These are phyloP conservation scores for Sistotremastrum suecicum DNA, from an alignment of 768 basidiomycete genomes.

Conservation along the genomic window DNA sequence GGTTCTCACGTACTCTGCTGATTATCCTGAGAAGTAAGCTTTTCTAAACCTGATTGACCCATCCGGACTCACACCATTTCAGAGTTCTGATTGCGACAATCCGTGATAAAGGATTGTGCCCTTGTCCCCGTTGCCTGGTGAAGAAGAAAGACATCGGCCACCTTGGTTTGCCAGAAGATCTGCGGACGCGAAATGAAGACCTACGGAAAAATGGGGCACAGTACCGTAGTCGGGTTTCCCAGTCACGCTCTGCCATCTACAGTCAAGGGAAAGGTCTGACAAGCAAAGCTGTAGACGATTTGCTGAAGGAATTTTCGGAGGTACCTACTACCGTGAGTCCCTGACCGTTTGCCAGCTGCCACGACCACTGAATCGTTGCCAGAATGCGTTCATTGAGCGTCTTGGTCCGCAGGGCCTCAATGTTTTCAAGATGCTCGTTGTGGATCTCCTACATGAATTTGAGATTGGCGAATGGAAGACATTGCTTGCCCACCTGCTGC, in stretches of 20 bases:
- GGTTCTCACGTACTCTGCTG: constrained; percentile 23
- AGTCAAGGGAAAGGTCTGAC: constrained; percentile 9
- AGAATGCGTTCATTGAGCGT: constrained; percentile 21
- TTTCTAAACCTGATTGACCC: constrained; percentile 16
- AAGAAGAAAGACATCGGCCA: constrained; percentile 1
- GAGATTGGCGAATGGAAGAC: constrained; percentile 27
- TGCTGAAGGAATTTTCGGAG: constrained; percentile 13
- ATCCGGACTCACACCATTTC: neutral
- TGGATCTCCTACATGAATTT: constrained; percentile 25
- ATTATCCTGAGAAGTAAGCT: constrained; percentile 28
- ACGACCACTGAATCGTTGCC: neutral
- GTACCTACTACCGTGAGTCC: constrained; percentile 18
- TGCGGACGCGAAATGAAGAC: neutral
- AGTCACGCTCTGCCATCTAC: constrained; percentile 14
- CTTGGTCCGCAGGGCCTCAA: constrained; percentile 10
- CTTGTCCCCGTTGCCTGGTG: constrained; percentile 12
- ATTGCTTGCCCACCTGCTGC: constrained; percentile 22
- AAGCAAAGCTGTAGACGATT: constrained; percentile 9
- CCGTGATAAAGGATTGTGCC: constrained; percentile 7
- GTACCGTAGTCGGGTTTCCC: constrained; percentile 1
- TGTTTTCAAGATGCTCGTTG: constrained; percentile 16
- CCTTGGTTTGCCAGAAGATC: constrained; percentile 6
- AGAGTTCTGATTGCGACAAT: constrained; percentile 8
- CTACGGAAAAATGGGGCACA: neutral
- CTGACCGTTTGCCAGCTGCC: constrained; percentile 10